Conservation (phyloP, 2,329 filamentous ascomycete genomes). For the Neocucurbitaria cava region DNA sequence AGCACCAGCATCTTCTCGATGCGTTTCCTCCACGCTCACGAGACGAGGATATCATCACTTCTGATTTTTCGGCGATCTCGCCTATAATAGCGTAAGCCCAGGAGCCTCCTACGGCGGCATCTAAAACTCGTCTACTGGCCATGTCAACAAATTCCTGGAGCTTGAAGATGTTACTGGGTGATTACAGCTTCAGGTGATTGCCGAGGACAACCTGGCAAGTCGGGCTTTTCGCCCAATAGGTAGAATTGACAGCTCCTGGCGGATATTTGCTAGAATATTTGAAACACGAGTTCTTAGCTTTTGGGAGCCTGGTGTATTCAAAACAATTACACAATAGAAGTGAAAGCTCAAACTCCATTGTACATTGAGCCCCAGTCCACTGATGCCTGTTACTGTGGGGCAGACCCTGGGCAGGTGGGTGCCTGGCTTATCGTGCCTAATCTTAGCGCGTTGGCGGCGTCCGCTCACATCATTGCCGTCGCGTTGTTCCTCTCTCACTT, state of each 20-base stretch:
- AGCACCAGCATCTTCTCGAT: neutral
- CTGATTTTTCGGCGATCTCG: neutral
- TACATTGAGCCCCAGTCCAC: neutral
- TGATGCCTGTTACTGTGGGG: constrained; percentile 13
- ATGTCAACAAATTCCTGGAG: neutral
- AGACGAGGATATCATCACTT: neutral
- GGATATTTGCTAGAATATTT: no score
- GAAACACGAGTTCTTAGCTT: no score
- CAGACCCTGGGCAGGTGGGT: neutral
- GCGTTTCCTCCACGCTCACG: neutral
- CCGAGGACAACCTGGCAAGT: no score
- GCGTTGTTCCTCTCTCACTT: neutral
- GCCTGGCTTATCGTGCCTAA: constrained; percentile 12
- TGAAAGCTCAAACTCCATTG: neutral
- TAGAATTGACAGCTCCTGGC: no score
- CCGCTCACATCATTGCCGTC: neutral
- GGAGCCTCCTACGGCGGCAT: neutral
- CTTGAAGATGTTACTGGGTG: neutral
- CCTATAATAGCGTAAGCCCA: neutral
- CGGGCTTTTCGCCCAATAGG: neutral
- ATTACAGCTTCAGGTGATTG: neutral
- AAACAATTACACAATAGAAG: no score
- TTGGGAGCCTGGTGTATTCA: no score
- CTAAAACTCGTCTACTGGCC: neutral
- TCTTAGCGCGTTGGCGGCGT: constrained; percentile 26